Conservation (phyloP, 148 eudicot genomes). For the Vaccinium vitisidaea region DNA sequence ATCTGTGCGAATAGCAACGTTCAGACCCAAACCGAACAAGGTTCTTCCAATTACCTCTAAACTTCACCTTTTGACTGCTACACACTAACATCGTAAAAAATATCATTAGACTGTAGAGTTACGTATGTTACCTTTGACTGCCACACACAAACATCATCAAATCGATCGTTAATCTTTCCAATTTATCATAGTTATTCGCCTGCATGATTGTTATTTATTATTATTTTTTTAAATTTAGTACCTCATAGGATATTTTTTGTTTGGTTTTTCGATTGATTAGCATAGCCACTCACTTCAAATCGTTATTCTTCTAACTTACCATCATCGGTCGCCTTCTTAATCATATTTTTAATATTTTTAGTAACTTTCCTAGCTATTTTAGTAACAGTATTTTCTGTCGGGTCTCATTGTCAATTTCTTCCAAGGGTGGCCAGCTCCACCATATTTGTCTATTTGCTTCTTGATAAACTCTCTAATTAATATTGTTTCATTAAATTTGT, state of each 20-base stretch:
- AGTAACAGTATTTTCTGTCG: background rate
- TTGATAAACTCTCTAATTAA: no score
- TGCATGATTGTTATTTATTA: no score
- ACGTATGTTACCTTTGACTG: no score
- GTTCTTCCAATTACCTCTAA: no score
- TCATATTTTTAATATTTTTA: background rate
- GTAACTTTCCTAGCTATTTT: background rate
- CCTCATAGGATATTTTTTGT: background rate
- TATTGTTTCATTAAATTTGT: background rate
- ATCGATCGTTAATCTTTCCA: no score
- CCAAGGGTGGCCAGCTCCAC: background rate
- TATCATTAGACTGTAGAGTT: no score
- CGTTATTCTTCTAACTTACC: background rate
- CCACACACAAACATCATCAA: no score
- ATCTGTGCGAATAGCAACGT: no score
- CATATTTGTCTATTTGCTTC: background rate
- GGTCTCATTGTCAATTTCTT: background rate
- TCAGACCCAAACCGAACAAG: no score
- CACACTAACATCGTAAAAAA: no score
- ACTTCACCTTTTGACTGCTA: no score
- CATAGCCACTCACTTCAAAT: background rate
- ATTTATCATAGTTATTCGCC: background rate
- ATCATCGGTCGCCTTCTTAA: background rate
- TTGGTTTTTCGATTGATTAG: background rate
- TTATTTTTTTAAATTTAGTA: no score